These are phyloP conservation scores for Coprinopsis sp. DNA, from an alignment of 768 basidiomycete species.

Conservation along the genomic window DNA sequence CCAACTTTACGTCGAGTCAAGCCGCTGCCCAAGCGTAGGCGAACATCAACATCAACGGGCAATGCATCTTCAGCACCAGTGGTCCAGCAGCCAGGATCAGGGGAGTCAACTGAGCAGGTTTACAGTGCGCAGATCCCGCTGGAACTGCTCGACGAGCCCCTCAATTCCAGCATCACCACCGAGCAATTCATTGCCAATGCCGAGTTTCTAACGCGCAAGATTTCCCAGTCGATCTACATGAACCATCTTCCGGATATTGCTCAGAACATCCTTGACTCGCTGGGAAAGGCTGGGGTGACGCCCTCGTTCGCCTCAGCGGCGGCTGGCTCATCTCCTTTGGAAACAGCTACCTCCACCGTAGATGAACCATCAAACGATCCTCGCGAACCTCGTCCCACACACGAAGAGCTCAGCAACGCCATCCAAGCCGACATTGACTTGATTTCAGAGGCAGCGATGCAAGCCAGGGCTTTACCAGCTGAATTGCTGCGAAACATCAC, in stretches of 20 bases:
- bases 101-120: not conserved
- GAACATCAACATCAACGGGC: not conserved
- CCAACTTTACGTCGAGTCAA: slow-evolving; percentile 2
- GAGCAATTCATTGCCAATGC: slow-evolving; percentile 9
- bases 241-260: not conserved
- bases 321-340: too few relatives aligned
- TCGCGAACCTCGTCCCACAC: too few relatives aligned
- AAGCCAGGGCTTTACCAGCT: not conserved
- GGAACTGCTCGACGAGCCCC: not conserved
- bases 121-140: not conserved
- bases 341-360: too few relatives aligned
- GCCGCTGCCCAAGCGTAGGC: slow-evolving; percentile 6
- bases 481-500: slow-evolving; percentile 3
- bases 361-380: too few relatives aligned
- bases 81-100: not conserved
- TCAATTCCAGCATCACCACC: not conserved
- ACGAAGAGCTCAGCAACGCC: too few relatives aligned
- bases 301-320: too few relatives aligned
- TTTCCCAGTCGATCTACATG: slow-evolving; percentile 3
- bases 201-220: slow-evolving; percentile 1
- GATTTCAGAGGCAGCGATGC: too few relatives aligned
- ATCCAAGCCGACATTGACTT: too few relatives aligned
- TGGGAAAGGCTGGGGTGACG: too few relatives aligned
- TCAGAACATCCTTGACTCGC: too few relatives aligned
- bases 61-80: too few relatives aligned